Percentiles rank a stretch among this genome's conserved stretches.
These are phyloP conservation scores for Candida peoriensis DNA, from an alignment of 805 yeast species.

Conservation along the genomic window DNA sequence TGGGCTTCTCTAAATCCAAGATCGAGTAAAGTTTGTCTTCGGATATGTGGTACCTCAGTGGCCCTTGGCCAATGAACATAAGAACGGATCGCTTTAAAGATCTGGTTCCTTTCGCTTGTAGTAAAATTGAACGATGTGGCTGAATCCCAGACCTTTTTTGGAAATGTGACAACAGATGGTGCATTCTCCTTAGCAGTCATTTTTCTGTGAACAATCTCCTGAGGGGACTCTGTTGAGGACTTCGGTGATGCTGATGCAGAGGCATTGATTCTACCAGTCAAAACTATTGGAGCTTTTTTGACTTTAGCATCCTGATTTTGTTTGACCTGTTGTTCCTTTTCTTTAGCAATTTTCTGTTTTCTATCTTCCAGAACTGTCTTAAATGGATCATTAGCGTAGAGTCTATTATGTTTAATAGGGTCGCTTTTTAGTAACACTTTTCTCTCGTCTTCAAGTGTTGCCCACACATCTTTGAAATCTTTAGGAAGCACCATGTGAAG, in stretches of 20 bases:
- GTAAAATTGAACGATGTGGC: conserved; percentile 67
- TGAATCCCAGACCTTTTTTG: conserved; percentile 61
- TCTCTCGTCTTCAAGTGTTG: conserved; percentile 59
- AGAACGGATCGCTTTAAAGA: conserved; percentile 56
- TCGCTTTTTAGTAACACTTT: conserved; percentile 40
- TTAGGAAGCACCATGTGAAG: conserved; percentile 84
- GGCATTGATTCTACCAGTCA: conserved; percentile 26
- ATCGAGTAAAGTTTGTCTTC: conserved; percentile 28
- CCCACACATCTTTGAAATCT: conserved; percentile 77
- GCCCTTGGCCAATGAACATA: conserved; percentile 49
- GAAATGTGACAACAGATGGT: conserved; percentile 25
- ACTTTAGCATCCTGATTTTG: conserved; percentile 46
- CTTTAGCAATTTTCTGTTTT: conserved; percentile 36
- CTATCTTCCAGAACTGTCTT: conserved; percentile 53
- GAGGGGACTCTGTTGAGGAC: background rate
- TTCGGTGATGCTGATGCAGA: conserved; percentile 7
- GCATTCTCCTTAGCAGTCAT: conserved; percentile 3
- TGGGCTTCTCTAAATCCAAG: conserved; percentile 72
- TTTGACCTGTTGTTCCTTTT: conserved; percentile 43
- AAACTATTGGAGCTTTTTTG: conserved; percentile 40
- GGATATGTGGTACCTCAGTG: conserved; percentile 3
- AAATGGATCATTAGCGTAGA: conserved; percentile 77
- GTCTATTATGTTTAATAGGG: conserved; percentile 41
- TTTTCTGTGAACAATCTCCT: no score
- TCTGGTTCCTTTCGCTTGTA: conserved; percentile 52